Conservation (phyloP, 768 basidiomycete genomes). For the Lentinus tigrinus region DNA sequence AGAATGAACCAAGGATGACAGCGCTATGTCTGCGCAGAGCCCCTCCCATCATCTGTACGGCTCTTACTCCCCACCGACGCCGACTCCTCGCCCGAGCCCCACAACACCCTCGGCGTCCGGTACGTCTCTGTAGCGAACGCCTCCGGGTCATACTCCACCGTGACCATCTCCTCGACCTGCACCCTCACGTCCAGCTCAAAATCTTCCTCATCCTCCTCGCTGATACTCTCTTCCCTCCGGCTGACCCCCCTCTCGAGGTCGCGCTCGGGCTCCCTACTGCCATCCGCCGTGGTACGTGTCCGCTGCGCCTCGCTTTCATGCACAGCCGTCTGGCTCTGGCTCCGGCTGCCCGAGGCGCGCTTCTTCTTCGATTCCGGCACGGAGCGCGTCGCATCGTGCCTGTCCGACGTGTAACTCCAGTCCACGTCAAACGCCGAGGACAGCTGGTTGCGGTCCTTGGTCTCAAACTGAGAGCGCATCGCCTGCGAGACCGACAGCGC, state of each 20-base stretch:
- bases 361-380: not conserved
- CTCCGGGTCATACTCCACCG: constrained; percentile 18
- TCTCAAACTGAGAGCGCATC: constrained; percentile 22
- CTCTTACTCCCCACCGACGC: too few species aligned
- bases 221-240: not conserved
- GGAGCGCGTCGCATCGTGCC: not conserved
- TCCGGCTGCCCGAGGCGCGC: not conserved
- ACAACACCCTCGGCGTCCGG: constrained; percentile 15
- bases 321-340: not conserved
- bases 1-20: too few species aligned
- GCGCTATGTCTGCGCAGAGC: too few species aligned
- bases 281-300: not conserved
- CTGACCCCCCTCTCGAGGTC: not conserved
- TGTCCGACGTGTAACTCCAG: constrained; percentile 3
- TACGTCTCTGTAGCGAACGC: constrained; percentile 20
- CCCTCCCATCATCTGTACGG: too few species aligned
- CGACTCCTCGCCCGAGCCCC: constrained; percentile 3
- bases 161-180: constrained; percentile 22
- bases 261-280: not conserved
- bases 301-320: not conserved
- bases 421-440: constrained; percentile 6
- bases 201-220: constrained; percentile 1
- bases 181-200: constrained; percentile 22
- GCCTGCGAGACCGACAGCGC: constrained; percentile 16
- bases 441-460: not conserved